Evolutionary conservation across 1,284 basidiomycete species (phyloP).

Genomic region (Papiliotrema flavescens): DNA sequence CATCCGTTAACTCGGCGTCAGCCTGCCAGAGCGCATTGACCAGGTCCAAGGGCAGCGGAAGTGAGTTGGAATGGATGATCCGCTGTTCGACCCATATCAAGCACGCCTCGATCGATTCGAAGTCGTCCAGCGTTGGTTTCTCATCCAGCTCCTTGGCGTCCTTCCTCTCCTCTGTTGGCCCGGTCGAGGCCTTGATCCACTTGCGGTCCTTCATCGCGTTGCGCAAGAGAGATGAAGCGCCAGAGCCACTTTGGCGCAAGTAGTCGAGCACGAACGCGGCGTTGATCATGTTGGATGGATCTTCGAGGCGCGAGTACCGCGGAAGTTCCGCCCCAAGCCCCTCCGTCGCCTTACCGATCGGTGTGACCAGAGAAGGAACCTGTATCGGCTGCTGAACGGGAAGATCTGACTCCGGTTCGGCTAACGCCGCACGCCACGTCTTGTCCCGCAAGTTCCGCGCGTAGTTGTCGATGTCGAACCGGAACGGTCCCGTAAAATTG

Average conservation of each 20-base stretch:
- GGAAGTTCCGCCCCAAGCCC: slow-evolving; percentile 6
- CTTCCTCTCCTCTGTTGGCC: neutral
- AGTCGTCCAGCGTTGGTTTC: neutral
- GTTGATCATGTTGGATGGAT: slow-evolving; percentile 46
- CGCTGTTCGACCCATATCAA: neutral
- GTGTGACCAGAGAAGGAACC: neutral
- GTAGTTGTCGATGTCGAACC: slow-evolving; percentile 79
- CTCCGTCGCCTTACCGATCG: neutral
- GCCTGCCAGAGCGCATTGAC: neutral
- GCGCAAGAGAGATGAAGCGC: slow-evolving; percentile 47
- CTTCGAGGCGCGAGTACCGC: slow-evolving; percentile 2
- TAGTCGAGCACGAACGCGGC: slow-evolving; percentile 73
- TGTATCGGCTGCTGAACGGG: neutral
- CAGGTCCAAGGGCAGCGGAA: neutral
- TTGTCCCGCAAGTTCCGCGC: slow-evolving; percentile 55
- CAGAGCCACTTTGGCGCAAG: slow-evolving; percentile 73
- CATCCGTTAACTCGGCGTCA: too few species aligned
- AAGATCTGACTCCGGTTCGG: neutral
- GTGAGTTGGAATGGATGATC: neutral
- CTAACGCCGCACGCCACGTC: neutral
- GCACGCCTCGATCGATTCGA: neutral
- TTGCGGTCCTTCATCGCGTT: neutral
- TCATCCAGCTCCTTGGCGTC: neutral
- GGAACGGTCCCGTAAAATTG: slow-evolving; percentile 80
- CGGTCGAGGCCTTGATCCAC: neutral